Base-by-base conservation (phyloP, 495 filamentous ascomycete genomes). In the Astrothelium subdiscretum region DNA sequence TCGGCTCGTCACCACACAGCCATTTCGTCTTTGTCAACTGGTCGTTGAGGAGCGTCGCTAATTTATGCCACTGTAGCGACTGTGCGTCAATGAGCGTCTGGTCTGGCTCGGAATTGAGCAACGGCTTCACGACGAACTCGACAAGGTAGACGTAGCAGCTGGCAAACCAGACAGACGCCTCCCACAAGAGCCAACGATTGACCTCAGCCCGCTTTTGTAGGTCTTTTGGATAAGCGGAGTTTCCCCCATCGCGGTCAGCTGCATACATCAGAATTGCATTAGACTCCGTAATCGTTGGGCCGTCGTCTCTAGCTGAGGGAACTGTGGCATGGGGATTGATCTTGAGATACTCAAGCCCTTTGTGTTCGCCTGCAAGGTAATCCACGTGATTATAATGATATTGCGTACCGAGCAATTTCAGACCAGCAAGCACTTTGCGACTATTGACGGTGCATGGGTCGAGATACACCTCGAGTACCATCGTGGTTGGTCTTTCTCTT, bases 241-340 rank as follows among this genome's bases (percentile, higher is more conserved):
- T 26, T 22, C 32, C 59, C 3, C 57, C 43, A 64, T 32, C 51
- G n/a, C 43, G 29, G 32, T 72, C 70, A 31, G 69, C 72, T 31
- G 69, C 70, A 51, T 75, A 75, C 32, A 69, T 64, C 12, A 75
- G 54, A 43, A 75, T 75, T 3, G 72, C 70, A 58, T 75, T 75
- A 13, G 72, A 73, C 57, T 75, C 73, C 32, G 70, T 74, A 31
- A 73, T 59, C 13, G 57, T 64, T 38, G 66, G 57, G 38, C 70
- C 64, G 31, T 70, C 69, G 52, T 75, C 72, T 13, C 31, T 59
- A 4, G 72, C 73, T 22, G 70, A 35, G 0, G 73, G 73, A 24
- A 75, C 65, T 2, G 73, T 73, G 32, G 64, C 72, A 27, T 52
- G 43, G 2, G 73, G 72, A 60, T 74, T 75, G 65, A 73, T 68